Percentiles rank a stretch among this genome's conserved stretches.
Evolutionary conservation across 2,329 filamentous ascomycete species (phyloP).

Genomic region (Talaromyces islandicus): DNA sequence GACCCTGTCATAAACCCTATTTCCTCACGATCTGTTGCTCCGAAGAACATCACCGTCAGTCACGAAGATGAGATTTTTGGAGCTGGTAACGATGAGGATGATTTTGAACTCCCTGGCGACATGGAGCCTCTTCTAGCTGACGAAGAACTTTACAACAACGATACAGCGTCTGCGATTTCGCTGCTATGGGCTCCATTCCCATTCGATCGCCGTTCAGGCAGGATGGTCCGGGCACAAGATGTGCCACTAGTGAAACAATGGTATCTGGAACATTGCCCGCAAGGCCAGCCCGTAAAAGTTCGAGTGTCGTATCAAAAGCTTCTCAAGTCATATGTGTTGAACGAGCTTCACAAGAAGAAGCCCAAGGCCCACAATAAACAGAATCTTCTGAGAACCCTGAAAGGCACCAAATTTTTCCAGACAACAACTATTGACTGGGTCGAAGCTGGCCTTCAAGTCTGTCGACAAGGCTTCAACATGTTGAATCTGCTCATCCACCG

Average conservation of each 20-base stretch:
- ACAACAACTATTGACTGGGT: conserved; percentile 99
- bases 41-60: conserved; percentile 85
- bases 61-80: conserved; percentile 96
- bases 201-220: conserved; percentile 87
- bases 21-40: conserved; percentile 85
- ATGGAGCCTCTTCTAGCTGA: conserved; percentile 85
- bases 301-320: conserved; percentile 97
- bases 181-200: conserved; percentile 98
- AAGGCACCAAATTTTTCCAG: conserved; percentile 98
- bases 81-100: conserved; percentile 68
- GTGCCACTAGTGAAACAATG: conserved; percentile 96
- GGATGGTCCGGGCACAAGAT: conserved; percentile 95
- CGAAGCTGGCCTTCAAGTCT: conserved; percentile 95
- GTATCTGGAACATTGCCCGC: conserved; percentile 93
- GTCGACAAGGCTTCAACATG: conserved; percentile 98
- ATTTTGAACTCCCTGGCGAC: conserved; percentile 73
- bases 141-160: conserved; percentile 79
- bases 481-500: conserved; percentile 94
- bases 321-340: conserved; percentile 90
- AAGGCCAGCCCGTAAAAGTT: conserved; percentile 90
- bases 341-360: conserved; percentile 92
- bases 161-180: conserved; percentile 85
- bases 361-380: conserved; percentile 96
- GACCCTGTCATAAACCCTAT: conserved; percentile 98
- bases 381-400: conserved; percentile 79